phyloP scores from a whole-genome alignment of 2,329 filamentous ascomycete genomes.

The Talaromyces sp. region DNA sequence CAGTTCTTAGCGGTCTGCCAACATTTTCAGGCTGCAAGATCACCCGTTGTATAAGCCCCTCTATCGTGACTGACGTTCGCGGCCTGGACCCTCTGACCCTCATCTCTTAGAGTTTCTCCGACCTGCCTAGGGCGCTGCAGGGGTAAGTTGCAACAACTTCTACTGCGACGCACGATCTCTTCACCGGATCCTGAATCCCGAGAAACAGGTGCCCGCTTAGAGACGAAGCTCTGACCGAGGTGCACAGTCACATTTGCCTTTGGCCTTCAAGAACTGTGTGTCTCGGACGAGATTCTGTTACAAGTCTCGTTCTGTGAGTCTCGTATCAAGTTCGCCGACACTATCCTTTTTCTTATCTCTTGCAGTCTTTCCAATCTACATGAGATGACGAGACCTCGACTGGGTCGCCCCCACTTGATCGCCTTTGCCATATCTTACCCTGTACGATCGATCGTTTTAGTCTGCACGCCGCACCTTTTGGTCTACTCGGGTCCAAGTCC shows the following conservation, averaged over 20 bases:
- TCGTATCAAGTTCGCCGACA: too few species aligned
- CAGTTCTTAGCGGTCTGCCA: background rate
- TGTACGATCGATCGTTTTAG: too few species aligned
- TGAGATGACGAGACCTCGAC: too few species aligned
- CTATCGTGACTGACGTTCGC: conserved; percentile 1
- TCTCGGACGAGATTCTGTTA: too few species aligned
- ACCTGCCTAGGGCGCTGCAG: conserved; percentile 12
- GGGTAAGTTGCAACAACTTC: conserved; percentile 3
- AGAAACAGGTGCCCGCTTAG: background rate
- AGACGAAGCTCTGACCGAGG: background rate
- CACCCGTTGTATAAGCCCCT: background rate
- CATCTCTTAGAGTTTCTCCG: background rate
- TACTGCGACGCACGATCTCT: background rate
- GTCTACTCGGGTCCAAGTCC: too few species aligned
- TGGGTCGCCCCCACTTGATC: too few species aligned
- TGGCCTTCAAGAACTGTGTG: background rate
- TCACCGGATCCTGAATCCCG: background rate
- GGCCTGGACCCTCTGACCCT: conserved; percentile 1
- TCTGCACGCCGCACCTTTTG: too few species aligned
- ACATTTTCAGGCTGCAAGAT: background rate
- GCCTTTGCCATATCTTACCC: too few species aligned
- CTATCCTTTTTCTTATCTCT: too few species aligned
- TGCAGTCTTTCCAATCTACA: too few species aligned
- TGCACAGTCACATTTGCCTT: background rate
- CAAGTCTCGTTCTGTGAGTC: too few species aligned